These are phyloP conservation scores for Albatrellus sp. DNA, from an alignment of 1,284 basidiomycete species.

Conservation along the genomic window DNA sequence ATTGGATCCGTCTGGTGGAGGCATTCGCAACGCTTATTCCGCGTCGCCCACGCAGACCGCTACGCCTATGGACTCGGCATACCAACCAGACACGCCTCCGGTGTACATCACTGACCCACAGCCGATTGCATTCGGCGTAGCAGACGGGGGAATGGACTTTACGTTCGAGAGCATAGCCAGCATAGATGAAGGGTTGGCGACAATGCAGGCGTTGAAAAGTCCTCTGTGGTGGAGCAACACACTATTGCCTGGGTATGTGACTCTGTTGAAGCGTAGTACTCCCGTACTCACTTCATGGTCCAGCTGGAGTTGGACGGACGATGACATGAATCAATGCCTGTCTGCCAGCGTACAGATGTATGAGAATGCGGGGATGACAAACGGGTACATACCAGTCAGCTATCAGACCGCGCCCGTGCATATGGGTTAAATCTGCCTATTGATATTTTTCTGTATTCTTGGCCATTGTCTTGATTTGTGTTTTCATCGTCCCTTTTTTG, in stretches of 20 bases:
- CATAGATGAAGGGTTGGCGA: slow-evolving; percentile 45
- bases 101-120: slow-evolving; percentile 5
- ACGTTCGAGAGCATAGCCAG: slow-evolving; percentile 7
- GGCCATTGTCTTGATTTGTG: too few relatives aligned
- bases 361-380: too few relatives aligned
- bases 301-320: too few relatives aligned
- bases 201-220: slow-evolving; percentile 61
- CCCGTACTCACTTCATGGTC: too few relatives aligned
- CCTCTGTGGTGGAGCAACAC: slow-evolving; percentile 63
- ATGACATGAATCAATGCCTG: too few relatives aligned
- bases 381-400: too few relatives aligned
- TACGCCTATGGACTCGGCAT: slow-evolving; percentile 4
- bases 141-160: slow-evolving; percentile 6
- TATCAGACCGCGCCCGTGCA: too few relatives aligned
- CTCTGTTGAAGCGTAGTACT: too few relatives aligned
- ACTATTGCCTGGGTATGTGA: slow-evolving; percentile 69
- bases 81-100: neutral
- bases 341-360: too few relatives aligned
- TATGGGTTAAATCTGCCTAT: too few relatives aligned
- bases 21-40: neutral
- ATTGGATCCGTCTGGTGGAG: neutral
- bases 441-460: too few relatives aligned
- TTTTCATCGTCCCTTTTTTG: too few relatives aligned
- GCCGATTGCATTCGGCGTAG: neutral
- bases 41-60: neutral